These are phyloP conservation scores for Albatrellus ellisii DNA, from an alignment of 768 basidiomycete genomes.

Conservation along the genomic window DNA sequence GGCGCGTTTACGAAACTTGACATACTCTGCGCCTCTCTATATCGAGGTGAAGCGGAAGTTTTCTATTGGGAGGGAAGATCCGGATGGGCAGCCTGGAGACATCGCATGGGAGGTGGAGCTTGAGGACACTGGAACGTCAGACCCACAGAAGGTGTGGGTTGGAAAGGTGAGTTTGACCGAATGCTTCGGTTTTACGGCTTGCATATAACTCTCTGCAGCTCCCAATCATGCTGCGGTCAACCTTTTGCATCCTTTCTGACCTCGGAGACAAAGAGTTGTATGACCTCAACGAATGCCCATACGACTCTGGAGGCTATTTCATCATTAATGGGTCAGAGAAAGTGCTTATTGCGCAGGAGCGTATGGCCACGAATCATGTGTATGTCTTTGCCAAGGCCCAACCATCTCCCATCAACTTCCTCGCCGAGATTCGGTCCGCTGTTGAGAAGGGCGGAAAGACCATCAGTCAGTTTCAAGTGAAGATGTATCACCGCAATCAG, in stretches of 20 bases:
- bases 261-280: slow-evolving; percentile 72
- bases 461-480: slow-evolving; percentile 94
- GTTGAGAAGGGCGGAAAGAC: slow-evolving; percentile 98
- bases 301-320: slow-evolving; percentile 98
- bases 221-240: slow-evolving; percentile 94
- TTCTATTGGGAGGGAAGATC: slow-evolving; percentile 67
- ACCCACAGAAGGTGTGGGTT: slow-evolving; percentile 66
- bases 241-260: slow-evolving; percentile 83
- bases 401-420: slow-evolving; percentile 89
- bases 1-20: slow-evolving; percentile 86
- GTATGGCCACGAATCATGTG: slow-evolving; percentile 99
- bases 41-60: slow-evolving; percentile 91
- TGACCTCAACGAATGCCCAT: slow-evolving; percentile 95
- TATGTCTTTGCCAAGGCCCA: slow-evolving; percentile 98
- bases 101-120: slow-evolving; percentile 64
- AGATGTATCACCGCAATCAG: slow-evolving; percentile 86
- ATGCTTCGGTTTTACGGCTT: no score
- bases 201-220: slow-evolving; percentile 37
- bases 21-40: slow-evolving; percentile 91
- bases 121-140: slow-evolving; percentile 36
- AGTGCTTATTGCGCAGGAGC: slow-evolving; percentile 98
- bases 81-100: slow-evolving; percentile 69
- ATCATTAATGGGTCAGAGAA: slow-evolving; percentile 99
- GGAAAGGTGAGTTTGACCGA: slow-evolving; percentile 54
- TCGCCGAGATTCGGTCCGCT: slow-evolving; percentile 94